Evolutionary conservation across 2,329 filamentous ascomycete species (phyloP), one percentile per base, ranked within the genome.

Genomic region (Teratosphaeria gauchensis): DNA sequence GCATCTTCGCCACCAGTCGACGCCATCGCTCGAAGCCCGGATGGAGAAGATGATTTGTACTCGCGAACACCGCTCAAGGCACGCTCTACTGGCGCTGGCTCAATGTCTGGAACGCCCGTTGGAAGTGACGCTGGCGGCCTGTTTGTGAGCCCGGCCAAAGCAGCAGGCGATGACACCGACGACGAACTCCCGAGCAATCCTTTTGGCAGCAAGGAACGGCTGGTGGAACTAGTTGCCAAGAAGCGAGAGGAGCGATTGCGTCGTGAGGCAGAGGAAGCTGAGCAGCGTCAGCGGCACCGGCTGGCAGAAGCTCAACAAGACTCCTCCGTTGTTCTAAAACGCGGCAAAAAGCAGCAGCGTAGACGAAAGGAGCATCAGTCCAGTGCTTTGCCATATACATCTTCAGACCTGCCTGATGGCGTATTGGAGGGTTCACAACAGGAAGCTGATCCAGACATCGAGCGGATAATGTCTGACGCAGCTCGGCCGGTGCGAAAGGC

Each of bases 401-500:
- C 68, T 1, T 69, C 64, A 5, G 66, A 69, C 51, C 60, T 68
- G 1, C 66, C 65, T 7, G 65, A 67, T n/a, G 66, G 66, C 32
- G 55, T 65, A 2, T 31, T 66, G 9, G 65, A 67, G 30, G 61
- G 54, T n/a, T 59, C 63, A 6, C 52, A 54, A 14, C 60, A 66
- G 46, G 61, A 65, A 6, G 55, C 53, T 30, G 60, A 69, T 53
- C 60, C 65, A 1, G 60, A 65, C 19, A 59, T 60, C 11, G 69
- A 70, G 31, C 63, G 66, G 21, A 68, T 72, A 59, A 64, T 72
- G 61, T 71, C 68, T 4, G 69, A 71, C 46, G 68, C 69, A n/a
- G 79, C 82, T 30, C 84, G 87, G 3, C 86, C 90, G 4, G 81
- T 83, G 9, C 84, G 94, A 12, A 95, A 94, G 71, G 92, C 94